Percentiles rank a stretch among this genome's conserved stretches.
Conservation (phyloP, 2,329 filamentous ascomycete species). For the Trichophyton mentagrophytes region DNA sequence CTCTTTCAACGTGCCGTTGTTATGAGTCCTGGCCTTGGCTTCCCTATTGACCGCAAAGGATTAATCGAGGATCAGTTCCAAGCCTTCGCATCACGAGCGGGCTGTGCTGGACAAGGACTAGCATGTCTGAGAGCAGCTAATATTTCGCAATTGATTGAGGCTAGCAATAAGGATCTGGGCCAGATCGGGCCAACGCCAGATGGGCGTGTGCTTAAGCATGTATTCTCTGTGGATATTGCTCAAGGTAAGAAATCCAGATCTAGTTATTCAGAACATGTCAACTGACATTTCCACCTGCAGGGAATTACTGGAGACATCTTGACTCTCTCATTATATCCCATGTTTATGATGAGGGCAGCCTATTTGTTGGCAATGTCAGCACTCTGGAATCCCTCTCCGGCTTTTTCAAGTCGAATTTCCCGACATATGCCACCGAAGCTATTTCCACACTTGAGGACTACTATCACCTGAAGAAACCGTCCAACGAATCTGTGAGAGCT, state of each 20-base stretch:
- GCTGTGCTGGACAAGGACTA: neutral
- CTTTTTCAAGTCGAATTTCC: neutral
- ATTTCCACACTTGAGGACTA: neutral
- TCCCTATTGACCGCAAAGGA: constrained; percentile 16
- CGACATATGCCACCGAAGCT: neutral
- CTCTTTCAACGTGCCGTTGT: constrained; percentile 30
- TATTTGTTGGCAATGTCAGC: constrained; percentile 14
- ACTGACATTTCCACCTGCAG: constrained; percentile 6
- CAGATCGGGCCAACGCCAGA: neutral
- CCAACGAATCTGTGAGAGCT: neutral
- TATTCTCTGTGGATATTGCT: constrained; percentile 21
- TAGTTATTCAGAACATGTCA: neutral
- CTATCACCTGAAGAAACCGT: neutral
- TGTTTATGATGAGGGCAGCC: constrained; percentile 22
- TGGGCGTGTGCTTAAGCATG: constrained; percentile 13
- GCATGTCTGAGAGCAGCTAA: neutral
- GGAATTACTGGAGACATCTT: constrained; percentile 23
- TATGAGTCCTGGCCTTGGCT: constrained; percentile 22
- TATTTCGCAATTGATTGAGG: neutral
- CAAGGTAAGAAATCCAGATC: constrained; percentile 11
- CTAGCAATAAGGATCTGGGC: neutral
- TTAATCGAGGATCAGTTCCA: neutral
- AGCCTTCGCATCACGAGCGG: neutral
- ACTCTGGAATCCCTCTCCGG: neutral
- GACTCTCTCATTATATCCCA: constrained; percentile 24